Conservation (phyloP, 305 asterid species). For the Fraxinus greggii region DNA sequence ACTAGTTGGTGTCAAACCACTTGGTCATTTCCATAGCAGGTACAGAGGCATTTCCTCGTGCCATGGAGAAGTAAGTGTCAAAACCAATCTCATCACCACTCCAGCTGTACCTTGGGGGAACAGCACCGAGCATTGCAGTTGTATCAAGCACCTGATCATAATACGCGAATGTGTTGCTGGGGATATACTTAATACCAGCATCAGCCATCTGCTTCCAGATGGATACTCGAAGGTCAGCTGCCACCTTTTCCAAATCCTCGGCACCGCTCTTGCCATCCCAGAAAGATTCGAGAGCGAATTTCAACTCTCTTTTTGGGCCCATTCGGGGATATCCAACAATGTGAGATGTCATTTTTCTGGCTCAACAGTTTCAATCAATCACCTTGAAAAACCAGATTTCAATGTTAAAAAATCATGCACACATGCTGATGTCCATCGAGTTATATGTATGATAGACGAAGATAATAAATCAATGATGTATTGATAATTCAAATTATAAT, state of each 20-base stretch:
- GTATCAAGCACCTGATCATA: constrained; percentile 86
- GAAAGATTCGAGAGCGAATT: constrained; percentile 84
- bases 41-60: constrained; percentile 85
- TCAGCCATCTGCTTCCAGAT: constrained; percentile 88
- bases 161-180: constrained; percentile 82
- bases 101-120: constrained; percentile 79
- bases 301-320: constrained; percentile 97
- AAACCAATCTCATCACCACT: constrained; percentile 78
- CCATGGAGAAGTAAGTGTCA: constrained; percentile 80
- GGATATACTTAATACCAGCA: constrained; percentile 72
- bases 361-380: constrained; percentile 22
- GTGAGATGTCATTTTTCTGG: constrained; percentile 81
- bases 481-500: not conserved
- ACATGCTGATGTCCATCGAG: not conserved
- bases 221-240: constrained; percentile 66
- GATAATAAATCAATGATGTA: not conserved
- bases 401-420: not conserved
- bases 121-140: constrained; percentile 82
- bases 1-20: constrained; percentile 97
- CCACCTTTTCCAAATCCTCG: constrained; percentile 70
- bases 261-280: constrained; percentile 90
- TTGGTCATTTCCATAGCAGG: constrained; percentile 97
- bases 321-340: constrained; percentile 88
- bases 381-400: not conserved
- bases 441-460: not conserved